A percentile compares a stretch with the other conserved stretches of the same genome.
phyloP scores from a whole-genome alignment of 1,284 basidiomycete genomes.

The Cutaneotrichosporon arboriforme region DNA sequence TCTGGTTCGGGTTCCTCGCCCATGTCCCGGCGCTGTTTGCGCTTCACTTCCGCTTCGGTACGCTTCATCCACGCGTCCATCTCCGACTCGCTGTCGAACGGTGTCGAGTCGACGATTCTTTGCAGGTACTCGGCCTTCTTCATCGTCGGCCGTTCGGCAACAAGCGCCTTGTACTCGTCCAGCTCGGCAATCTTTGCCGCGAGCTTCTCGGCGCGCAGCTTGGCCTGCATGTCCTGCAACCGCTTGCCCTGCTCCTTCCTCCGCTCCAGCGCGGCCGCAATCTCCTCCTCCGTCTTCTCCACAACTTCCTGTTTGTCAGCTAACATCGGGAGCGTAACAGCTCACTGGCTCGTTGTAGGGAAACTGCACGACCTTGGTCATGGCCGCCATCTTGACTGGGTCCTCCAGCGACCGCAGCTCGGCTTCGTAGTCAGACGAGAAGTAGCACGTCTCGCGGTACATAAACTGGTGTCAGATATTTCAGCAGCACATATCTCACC shows the following conservation, averaged over 20 bases:
- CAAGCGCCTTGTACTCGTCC: conserved; percentile 62
- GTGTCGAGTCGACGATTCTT: conserved; percentile 49
- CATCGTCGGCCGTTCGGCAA: conserved; percentile 61
- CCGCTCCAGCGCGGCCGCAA: conserved; percentile 69
- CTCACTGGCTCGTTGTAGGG: conserved; percentile 63
- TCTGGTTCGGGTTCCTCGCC: conserved; percentile 54
- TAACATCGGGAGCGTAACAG: not conserved
- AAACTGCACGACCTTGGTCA: conserved; percentile 74
- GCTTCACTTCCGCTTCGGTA: conserved; percentile 62
- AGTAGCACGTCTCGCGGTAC: conserved; percentile 79
- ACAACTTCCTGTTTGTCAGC: conserved; percentile 53
- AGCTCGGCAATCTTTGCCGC: conserved; percentile 60
- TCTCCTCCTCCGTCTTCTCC: conserved; percentile 89
- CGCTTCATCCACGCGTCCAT: conserved; percentile 72
- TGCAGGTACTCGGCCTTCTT: conserved; percentile 71
- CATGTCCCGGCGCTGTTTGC: conserved; percentile 65
- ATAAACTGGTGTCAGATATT: conserved; percentile 61
- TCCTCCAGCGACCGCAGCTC: conserved; percentile 62
- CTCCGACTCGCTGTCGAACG: conserved; percentile 64
- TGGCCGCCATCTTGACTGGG: conserved; percentile 60
- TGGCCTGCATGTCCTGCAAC: conserved; percentile 87
- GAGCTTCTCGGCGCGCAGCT: conserved; percentile 71
- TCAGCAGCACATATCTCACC: conserved; percentile 34
- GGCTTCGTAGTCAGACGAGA: conserved; percentile 69
- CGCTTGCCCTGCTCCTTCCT: conserved; percentile 78